Percentiles rank a stretch among this genome's conserved stretches.
Conservation (phyloP, 106 monocot genomes). For the Ottelia alismoides region DNA sequence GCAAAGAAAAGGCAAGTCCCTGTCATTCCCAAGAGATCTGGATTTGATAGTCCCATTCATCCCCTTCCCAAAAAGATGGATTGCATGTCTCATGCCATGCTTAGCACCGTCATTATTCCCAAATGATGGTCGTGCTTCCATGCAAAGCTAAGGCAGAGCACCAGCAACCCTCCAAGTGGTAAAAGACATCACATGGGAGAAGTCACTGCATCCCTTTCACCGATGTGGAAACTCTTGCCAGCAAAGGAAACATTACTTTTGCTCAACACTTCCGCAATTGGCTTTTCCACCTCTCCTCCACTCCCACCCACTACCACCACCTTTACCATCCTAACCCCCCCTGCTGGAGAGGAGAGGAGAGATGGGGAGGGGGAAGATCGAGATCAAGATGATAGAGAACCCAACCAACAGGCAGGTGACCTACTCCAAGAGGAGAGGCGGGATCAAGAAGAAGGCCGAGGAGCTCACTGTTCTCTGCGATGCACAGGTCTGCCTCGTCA, state of each 20-base stretch:
- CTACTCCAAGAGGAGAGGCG: constrained; percentile 75
- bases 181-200: constrained; percentile 1
- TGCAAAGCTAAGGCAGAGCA: no score
- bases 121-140: neutral
- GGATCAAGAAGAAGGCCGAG: constrained; percentile 82
- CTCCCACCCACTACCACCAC: constrained; percentile 4
- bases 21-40: neutral
- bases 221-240: constrained; percentile 1
- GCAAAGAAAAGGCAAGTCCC: neutral
- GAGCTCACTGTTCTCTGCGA: constrained; percentile 93
- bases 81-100: neutral
- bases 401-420: constrained; percentile 88
- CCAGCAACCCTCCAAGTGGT: no score
- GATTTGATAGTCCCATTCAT: neutral
- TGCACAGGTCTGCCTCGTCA: constrained; percentile 62
- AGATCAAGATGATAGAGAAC: constrained; percentile 97
- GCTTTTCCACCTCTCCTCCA: neutral
- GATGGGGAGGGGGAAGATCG: constrained; percentile 87
- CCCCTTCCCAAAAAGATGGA: neutral
- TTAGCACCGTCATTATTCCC: neutral
- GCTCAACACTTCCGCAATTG: neutral
- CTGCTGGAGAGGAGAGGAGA: constrained; percentile 4
- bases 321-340: neutral
- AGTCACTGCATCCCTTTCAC: neutral
- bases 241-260: neutral